These are phyloP conservation scores for Alloteropsis angusta DNA, from an alignment of 202 grass and related monocot genomes.

Conservation along the genomic window DNA sequence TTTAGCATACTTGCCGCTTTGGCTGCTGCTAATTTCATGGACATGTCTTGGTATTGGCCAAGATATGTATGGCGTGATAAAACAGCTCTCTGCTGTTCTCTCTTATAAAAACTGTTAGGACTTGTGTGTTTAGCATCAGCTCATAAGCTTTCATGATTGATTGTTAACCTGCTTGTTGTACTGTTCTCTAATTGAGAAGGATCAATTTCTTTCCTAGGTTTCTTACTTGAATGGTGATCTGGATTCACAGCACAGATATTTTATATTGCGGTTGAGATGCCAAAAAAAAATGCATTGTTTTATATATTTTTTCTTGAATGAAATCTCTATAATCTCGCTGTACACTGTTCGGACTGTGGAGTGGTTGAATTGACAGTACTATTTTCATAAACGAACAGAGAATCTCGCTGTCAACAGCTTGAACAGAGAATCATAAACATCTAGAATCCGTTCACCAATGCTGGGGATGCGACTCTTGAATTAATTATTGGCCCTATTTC, in stretches of 20 bases:
- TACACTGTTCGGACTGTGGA: too few relatives aligned
- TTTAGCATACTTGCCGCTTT: conserved; percentile 21
- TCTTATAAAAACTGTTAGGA: neutral
- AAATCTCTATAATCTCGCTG: too few relatives aligned
- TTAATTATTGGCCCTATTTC: too few relatives aligned
- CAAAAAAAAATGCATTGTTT: too few relatives aligned
- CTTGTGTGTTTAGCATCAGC: neutral
- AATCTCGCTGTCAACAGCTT: too few relatives aligned
- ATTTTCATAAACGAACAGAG: too few relatives aligned
- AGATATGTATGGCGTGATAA: conserved; percentile 12
- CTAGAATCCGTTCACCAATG: too few relatives aligned
- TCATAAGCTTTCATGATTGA: neutral
- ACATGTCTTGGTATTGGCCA: neutral
- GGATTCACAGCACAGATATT: neutral
- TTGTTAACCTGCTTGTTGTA: conserved; percentile 14
- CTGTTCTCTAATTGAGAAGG: neutral
- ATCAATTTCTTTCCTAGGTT: neutral
- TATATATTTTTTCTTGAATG: too few relatives aligned
- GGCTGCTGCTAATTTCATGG: neutral
- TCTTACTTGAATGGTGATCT: neutral
- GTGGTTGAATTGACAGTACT: too few relatives aligned
- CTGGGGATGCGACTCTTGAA: too few relatives aligned
- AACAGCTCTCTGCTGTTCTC: conserved; percentile 59
- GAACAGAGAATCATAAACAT: too few relatives aligned
- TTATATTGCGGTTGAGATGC: neutral